Base-by-base conservation (phyloP, 148 eudicot genomes). In the Silene uniflora region DNA sequence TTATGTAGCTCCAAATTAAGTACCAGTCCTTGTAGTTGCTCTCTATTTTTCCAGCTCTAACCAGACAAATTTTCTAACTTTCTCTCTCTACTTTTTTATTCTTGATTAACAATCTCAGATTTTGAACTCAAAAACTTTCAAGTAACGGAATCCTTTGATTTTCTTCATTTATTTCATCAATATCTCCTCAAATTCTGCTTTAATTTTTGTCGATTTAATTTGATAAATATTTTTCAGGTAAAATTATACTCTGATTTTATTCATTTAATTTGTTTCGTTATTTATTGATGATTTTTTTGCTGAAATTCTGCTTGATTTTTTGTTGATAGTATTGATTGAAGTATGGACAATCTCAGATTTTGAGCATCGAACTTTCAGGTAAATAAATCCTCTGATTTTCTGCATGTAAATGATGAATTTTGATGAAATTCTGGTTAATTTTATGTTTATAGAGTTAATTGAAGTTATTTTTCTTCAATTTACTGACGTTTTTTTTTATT, bases 21-120 rank as follows among this genome's bases (percentile, higher is more conserved):
- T 75, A 62, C 46, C 3, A 65, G 85, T 83, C 81, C 73, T 70
- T 78, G 13, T 59, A 64, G 19, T 72, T 19, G 27, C 21, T 47
- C 56, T 21, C 55, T 18, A 52, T 52, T n/a, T 44, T 56, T 56
- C 39, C 62, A 59, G 75, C 69, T 76, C 78, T 74, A 54, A 76
- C 73, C 84, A 85, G 87, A 87, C 89, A 85, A 87, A 84, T 63
- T 12, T 42, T 76, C 39, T 71, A 46, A 32, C 66, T 72, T 35
- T 71, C 56, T 18, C 49, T 55, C 78, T 68, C 64, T 70, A 54
- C 58, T 27, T 39, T 73, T 29, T 66, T 74, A n/a, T 67, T 25
- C n/a, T 56, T 73, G 35, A 21, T 70, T 44, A 69, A 39, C 18
- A 16, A 29, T n/a, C 8, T 17, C 23, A 60, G 52, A 17, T 7